These are phyloP conservation scores for Trichomonascaceae sp. DNA, from an alignment of 1,139 yeast genomes.

Conservation along the genomic window DNA sequence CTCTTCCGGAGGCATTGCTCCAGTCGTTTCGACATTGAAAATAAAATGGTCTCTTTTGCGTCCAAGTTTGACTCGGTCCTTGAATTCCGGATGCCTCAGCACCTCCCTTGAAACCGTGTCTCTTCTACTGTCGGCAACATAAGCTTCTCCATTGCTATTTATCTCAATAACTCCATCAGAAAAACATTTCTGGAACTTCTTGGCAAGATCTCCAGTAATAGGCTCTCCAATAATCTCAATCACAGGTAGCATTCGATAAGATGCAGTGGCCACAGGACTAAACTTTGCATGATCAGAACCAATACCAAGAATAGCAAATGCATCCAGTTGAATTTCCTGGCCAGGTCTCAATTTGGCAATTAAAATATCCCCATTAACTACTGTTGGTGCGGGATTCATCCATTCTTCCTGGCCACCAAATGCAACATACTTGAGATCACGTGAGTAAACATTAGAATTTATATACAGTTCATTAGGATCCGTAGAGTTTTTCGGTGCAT, in stretches of 20 bases:
- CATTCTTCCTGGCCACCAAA: constrained; percentile 78
- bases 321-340: constrained; percentile 86
- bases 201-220: constrained; percentile 70
- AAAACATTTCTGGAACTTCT: constrained; percentile 79
- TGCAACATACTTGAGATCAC: constrained; percentile 83
- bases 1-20: constrained; percentile 96
- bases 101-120: constrained; percentile 98
- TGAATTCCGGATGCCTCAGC: constrained; percentile 83
- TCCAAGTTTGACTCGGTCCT: constrained; percentile 84
- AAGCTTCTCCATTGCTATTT: constrained; percentile 62
- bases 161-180: constrained; percentile 89
- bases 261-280: constrained; percentile 95
- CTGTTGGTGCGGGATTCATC: constrained; percentile 56
- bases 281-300: constrained; percentile 97
- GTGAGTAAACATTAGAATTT: constrained; percentile 82
- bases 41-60: constrained; percentile 89
- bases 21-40: constrained; percentile 89
- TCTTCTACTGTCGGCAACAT: constrained; percentile 78
- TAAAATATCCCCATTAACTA: constrained; percentile 65
- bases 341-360: constrained; percentile 94
- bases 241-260: constrained; percentile 91
- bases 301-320: constrained; percentile 84
- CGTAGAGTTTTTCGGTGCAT: constrained; percentile 72
- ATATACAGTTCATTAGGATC: constrained; percentile 79
- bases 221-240: constrained; percentile 63